Conservation (phyloP, 2,329 filamentous ascomycete species). For the Dactylellina drechsleri region DNA sequence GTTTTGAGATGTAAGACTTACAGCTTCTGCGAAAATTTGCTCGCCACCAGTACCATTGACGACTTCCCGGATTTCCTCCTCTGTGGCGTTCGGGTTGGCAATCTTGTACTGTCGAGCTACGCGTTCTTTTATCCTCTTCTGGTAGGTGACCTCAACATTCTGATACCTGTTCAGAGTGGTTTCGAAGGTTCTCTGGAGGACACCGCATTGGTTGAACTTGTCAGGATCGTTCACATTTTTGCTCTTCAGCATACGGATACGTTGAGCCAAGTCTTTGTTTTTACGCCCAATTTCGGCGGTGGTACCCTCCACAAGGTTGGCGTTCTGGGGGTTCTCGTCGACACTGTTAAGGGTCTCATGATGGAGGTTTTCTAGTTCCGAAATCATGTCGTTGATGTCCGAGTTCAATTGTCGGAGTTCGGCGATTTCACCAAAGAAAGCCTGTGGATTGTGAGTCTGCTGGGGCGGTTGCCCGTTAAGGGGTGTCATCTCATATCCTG, state of each 20-base stretch:
- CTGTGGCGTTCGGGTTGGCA: constrained; percentile 81
- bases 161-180: constrained; percentile 84
- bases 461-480: constrained; percentile 42
- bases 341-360: constrained; percentile 77
- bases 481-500: constrained; percentile 52
- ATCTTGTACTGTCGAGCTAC: constrained; percentile 91
- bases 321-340: constrained; percentile 72
- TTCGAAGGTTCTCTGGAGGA: constrained; percentile 82
- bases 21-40: constrained; percentile 87
- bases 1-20: constrained; percentile 60
- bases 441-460: constrained; percentile 44
- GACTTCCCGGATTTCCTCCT: constrained; percentile 79
- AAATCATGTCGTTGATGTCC: constrained; percentile 76
- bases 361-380: constrained; percentile 77
- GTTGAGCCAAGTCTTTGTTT: constrained; percentile 81
- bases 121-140: constrained; percentile 81
- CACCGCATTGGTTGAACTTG: constrained; percentile 82
- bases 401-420: constrained; percentile 69
- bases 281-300: constrained; percentile 80
- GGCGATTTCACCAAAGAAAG: constrained; percentile 55
- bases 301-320: constrained; percentile 76
- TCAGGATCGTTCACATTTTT: constrained; percentile 78
- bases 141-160: constrained; percentile 80
- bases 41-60: constrained; percentile 74
- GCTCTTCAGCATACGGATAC: constrained; percentile 83